Conservation (phyloP, 176 grass and related monocot genomes). For the Guadua angustifolia region DNA sequence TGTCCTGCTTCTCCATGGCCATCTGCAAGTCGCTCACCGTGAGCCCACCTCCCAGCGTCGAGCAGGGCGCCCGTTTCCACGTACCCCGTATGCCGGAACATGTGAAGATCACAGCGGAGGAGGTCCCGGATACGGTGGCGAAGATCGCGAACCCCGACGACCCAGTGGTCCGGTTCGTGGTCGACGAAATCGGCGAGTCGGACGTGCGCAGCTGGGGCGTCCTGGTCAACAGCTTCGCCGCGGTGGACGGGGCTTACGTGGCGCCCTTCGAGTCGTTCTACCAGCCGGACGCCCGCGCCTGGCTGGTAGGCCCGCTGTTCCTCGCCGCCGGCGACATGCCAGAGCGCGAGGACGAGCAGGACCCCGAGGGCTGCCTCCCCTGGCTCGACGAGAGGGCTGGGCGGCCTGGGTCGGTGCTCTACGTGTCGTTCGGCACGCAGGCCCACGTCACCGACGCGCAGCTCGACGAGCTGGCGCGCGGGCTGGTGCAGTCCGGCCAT, state of each 20-base stretch:
- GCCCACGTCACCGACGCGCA: too few relatives aligned
- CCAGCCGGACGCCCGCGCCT: slow-evolving; percentile 25
- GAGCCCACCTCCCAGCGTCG: not conserved
- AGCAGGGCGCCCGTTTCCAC: slow-evolving; percentile 21
- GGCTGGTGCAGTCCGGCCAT: too few relatives aligned
- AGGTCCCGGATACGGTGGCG: slow-evolving; percentile 23
- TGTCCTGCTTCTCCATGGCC: slow-evolving; percentile 68
- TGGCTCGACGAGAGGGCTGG: too few relatives aligned
- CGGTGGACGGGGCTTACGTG: slow-evolving; percentile 57
- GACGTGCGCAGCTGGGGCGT: slow-evolving; percentile 49
- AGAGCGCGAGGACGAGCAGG: too few relatives aligned
- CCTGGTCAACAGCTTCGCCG: slow-evolving; percentile 67
- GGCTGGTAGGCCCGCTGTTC: slow-evolving; percentile 53
- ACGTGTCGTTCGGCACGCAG: too few relatives aligned
- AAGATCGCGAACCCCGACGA: slow-evolving; percentile 42
- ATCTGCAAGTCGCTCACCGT: slow-evolving; percentile 48
- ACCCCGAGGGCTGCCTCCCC: too few relatives aligned
- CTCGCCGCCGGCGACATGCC: too few relatives aligned
- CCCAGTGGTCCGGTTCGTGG: slow-evolving; percentile 33
- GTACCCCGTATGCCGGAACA: slow-evolving; percentile 52
- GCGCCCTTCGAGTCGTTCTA: slow-evolving; percentile 51
- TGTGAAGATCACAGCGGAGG: slow-evolving; percentile 43
- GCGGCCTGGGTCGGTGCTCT: too few relatives aligned
- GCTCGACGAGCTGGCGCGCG: too few relatives aligned
- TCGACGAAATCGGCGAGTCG: slow-evolving; percentile 36